Base-by-base conservation (phyloP, 2,329 filamentous ascomycete genomes). In the Curvularia sp. region DNA sequence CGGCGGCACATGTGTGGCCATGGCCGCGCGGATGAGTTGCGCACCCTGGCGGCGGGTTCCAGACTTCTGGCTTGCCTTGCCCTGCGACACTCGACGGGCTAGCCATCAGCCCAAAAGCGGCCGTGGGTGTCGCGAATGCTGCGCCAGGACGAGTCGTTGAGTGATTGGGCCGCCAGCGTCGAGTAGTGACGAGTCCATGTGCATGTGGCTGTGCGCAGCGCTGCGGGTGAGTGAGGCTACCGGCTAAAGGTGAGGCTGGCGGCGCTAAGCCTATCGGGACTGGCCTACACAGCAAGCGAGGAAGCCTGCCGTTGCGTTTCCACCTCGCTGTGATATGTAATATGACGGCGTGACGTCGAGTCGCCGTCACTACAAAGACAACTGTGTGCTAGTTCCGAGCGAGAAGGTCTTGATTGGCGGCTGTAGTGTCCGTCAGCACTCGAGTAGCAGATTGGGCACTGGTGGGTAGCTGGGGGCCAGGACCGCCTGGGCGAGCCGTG, bases 1-100 rank as follows among this genome's bases (percentile, higher is more conserved):
- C 46, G 49, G 57, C 57, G 49, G 41, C 45, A 50, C 27, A 28
- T 27, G 32, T 49, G 54, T 57, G 54, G 45, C 54, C 27, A 42
- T 42, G 41, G 45, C 46, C 34, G 49, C 49, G 43, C 45, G 19
- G 28, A 42, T 51, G 41, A 30, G 34, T 13, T 42, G 23, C 38
- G 28, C 51, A 27, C 51, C 43, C 27, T 30, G n/a, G 30, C 32
- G 38, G 53, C 34, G 41, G 49, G 49, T 42, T 57, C 43, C 55
- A 48, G 43, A 32, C 43, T 47, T 15, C 21, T 28, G 43, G 43
- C 27, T 13, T 13, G 43, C 43, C 43, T 15, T 10, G 42, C 25
- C 41, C 4, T 19, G 42, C 25, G 42, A 23, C 21, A 15, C 10
- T 13, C 21, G 23, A n/a, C 19, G 25, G 41, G 21, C 21, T 25